phyloP scores from a whole-genome alignment of 306 rosid genomes.

The Dalbergia oliveri region DNA sequence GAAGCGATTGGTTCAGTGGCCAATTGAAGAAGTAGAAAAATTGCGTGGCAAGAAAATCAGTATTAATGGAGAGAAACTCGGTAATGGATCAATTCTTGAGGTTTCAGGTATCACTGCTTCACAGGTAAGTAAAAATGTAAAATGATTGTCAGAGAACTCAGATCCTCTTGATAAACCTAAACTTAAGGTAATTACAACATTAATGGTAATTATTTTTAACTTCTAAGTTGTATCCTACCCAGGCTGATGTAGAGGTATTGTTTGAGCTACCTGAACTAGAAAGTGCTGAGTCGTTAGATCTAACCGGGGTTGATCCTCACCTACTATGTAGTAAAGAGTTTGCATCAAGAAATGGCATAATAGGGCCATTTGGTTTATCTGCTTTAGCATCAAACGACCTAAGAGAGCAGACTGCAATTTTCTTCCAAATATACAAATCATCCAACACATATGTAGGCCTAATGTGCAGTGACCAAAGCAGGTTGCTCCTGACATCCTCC shows the following conservation, averaged over 20 bases:
- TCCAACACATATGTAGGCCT: slow-evolving; percentile 55
- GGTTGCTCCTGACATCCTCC: slow-evolving; percentile 44
- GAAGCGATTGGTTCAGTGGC: slow-evolving; percentile 62
- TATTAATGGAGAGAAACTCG: slow-evolving; percentile 46
- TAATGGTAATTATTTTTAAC: neutral
- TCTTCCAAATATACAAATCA: slow-evolving; percentile 56
- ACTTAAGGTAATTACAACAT: neutral
- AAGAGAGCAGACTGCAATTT: slow-evolving; percentile 63
- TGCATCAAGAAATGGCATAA: slow-evolving; percentile 45
- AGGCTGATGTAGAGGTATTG: slow-evolving; percentile 68
- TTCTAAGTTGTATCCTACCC: neutral
- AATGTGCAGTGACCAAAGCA: slow-evolving; percentile 73
- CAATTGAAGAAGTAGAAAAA: slow-evolving; percentile 59
- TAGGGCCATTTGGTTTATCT: slow-evolving; percentile 67
- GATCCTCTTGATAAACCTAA: neutral
- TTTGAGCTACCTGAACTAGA: slow-evolving; percentile 50
- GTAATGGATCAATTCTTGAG: slow-evolving; percentile 50
- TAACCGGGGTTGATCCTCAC: slow-evolving; percentile 52
- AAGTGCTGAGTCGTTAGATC: slow-evolving; percentile 49
- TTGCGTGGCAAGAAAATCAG: slow-evolving; percentile 47
- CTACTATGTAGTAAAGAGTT: slow-evolving; percentile 51
- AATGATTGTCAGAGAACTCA: neutral
- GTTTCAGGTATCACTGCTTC: slow-evolving; percentile 61
- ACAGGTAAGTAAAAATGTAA: slow-evolving; percentile 52
- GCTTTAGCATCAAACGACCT: slow-evolving; percentile 59